Evolutionary conservation across 352 stramenopile species (phyloP).

Genomic region (Pythium rhizo-oryzae): DNA sequence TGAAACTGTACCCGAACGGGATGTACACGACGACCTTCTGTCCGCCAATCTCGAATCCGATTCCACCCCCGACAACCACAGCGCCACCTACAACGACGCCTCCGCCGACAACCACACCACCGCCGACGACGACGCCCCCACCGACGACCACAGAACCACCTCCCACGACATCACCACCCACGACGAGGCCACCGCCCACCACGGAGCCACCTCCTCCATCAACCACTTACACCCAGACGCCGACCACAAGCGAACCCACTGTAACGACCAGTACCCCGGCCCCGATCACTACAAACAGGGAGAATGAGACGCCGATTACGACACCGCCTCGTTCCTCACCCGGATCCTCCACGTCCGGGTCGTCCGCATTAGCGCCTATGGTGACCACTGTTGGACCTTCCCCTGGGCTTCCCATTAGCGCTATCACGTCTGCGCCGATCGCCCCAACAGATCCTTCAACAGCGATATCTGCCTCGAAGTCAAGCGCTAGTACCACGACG

Average conservation of each 20-base stretch:
- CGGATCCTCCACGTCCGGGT: too few relatives aligned
- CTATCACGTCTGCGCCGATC: neutral
- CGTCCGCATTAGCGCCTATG: too few relatives aligned
- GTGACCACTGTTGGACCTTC: too few relatives aligned
- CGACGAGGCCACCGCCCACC: neutral
- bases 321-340: too few relatives aligned
- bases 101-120: too few relatives aligned
- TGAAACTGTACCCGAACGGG: neutral
- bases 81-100: too few relatives aligned
- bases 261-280: neutral
- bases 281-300: neutral
- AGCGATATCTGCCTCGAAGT: neutral
- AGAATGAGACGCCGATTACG: too few relatives aligned
- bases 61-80: too few relatives aligned
- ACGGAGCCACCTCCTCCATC: neutral
- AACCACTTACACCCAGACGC: neutral
- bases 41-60: too few relatives aligned
- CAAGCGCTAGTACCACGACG: neutral
- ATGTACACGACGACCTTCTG: neutral
- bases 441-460: neutral
- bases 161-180: neutral
- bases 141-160: constrained; percentile 3
- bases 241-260: neutral
- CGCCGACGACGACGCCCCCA: neutral
- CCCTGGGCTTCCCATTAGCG: neutral